Percentiles rank a stretch among this genome's conserved stretches.
Evolutionary conservation across 2,329 filamentous ascomycete genomes (phyloP).

Genomic region (Rhynchosporium agropyri): DNA sequence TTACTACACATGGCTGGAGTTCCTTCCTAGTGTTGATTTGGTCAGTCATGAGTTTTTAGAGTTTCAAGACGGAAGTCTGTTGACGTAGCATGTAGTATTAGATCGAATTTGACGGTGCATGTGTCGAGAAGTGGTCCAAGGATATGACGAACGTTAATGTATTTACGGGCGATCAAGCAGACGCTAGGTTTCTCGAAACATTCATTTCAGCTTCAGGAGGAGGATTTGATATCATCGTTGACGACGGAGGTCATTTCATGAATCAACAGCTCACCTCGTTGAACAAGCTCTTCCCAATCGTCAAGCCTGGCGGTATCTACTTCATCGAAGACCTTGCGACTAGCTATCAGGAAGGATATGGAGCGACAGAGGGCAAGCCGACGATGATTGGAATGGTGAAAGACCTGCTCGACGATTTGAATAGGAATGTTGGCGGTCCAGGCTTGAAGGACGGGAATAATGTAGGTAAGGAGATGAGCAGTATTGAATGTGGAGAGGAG

Average conservation of each 20-base stretch:
- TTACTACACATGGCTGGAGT: slow-evolving; percentile 48
- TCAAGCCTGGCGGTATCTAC: slow-evolving; percentile 45
- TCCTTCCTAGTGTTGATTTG: slow-evolving; percentile 46
- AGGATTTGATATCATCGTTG: slow-evolving; percentile 48
- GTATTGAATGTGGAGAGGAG: slow-evolving; percentile 25
- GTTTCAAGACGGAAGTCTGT: not conserved
- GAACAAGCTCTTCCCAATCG: slow-evolving; percentile 43
- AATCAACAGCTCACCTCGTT: slow-evolving; percentile 45
- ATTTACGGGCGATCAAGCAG: slow-evolving; percentile 47
- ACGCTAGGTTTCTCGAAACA: slow-evolving; percentile 43
- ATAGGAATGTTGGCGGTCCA: not conserved
- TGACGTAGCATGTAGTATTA: slow-evolving; percentile 39
- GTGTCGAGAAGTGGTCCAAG: slow-evolving; percentile 44
- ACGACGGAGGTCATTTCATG: slow-evolving; percentile 47
- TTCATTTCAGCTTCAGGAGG: slow-evolving; percentile 43
- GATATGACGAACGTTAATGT: slow-evolving; percentile 45
- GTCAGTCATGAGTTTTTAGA: not conserved
- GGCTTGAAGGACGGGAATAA: slow-evolving; percentile 3
- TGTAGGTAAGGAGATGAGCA: slow-evolving; percentile 15
- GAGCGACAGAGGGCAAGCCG: slow-evolving; percentile 17
- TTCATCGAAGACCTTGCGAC: slow-evolving; percentile 45
- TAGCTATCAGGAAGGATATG: slow-evolving; percentile 36
- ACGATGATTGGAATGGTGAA: slow-evolving; percentile 22
- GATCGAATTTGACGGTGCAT: slow-evolving; percentile 46
- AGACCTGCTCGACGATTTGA: slow-evolving; percentile 21